Percentiles rank a stretch among this genome's conserved stretches.
These are phyloP conservation scores for Hymenoscyphus fraxineus DNA, from an alignment of 2,329 filamentous ascomycete genomes.

Conservation along the genomic window DNA sequence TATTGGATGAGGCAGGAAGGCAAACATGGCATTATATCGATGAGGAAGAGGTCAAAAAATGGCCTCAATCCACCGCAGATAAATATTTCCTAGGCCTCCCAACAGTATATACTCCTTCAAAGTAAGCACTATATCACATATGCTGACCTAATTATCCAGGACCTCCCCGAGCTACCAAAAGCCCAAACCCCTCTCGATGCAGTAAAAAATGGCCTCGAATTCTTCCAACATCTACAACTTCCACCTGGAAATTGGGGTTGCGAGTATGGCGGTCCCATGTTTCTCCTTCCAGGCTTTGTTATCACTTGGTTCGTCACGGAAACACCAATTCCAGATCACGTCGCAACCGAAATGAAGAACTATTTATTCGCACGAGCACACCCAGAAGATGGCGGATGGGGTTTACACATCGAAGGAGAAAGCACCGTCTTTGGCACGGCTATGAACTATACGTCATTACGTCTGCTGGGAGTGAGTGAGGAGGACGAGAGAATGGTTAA, in stretches of 20 bases:
- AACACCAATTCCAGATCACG: slow-evolving; percentile 75
- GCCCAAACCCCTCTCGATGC: slow-evolving; percentile 72
- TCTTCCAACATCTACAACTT: slow-evolving; percentile 87
- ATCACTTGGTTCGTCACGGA: slow-evolving; percentile 86
- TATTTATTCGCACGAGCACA: slow-evolving; percentile 85
- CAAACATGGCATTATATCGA: slow-evolving; percentile 93
- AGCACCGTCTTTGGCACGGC: slow-evolving; percentile 87
- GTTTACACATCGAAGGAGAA: slow-evolving; percentile 89
- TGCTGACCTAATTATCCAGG: slow-evolving; percentile 45
- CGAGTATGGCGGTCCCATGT: slow-evolving; percentile 97
- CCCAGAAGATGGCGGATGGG: slow-evolving; percentile 92
- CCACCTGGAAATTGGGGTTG: slow-evolving; percentile 91
- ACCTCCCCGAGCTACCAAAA: slow-evolving; percentile 66
- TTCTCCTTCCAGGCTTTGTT: slow-evolving; percentile 81
- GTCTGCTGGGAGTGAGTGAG: slow-evolving; percentile 76
- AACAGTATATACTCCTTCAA: slow-evolving; percentile 50
- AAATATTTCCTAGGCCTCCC: slow-evolving; percentile 82
- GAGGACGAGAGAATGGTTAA: slow-evolving; percentile 84
- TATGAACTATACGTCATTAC: slow-evolving; percentile 80
- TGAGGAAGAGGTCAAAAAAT: slow-evolving; percentile 64
- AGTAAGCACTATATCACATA: neutral
- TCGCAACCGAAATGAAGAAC: slow-evolving; percentile 84
- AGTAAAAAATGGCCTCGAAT: slow-evolving; percentile 77
- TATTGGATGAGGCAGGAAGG: slow-evolving; percentile 76
- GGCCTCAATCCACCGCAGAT: slow-evolving; percentile 87